A percentile compares a stretch with the other conserved stretches of the same genome.
Evolutionary conservation across 2,329 filamentous ascomycete genomes (phyloP).

Genomic region (Talaromyces piceae): DNA sequence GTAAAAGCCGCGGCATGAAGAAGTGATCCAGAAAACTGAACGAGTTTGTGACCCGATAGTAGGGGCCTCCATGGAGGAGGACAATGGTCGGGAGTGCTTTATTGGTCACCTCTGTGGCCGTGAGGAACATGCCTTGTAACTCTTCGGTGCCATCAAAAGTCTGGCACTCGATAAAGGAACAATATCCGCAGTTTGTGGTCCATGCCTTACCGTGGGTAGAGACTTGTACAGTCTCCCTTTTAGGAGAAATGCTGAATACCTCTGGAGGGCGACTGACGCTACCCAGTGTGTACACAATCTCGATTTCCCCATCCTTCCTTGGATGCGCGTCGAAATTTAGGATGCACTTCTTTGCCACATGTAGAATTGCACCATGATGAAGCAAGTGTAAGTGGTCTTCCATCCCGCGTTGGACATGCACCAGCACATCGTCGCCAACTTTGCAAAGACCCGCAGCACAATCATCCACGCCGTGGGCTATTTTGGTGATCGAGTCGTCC

Average conservation of each 20-base stretch:
- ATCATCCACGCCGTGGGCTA: too few relatives aligned
- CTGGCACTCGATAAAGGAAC: conserved; percentile 2
- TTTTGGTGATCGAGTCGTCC: conserved; percentile 2
- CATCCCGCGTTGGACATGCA: conserved; percentile 2
- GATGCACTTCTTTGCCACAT: conserved; percentile 1
- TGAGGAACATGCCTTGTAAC: conserved; percentile 5
- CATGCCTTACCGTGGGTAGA: conserved; percentile 4
- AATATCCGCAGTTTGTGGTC: not conserved
- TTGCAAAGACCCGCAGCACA: too few relatives aligned
- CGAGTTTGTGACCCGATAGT: conserved; percentile 11
- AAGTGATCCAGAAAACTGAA: conserved; percentile 14
- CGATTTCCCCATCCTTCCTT: not conserved
- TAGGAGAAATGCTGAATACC: not conserved
- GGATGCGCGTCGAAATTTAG: conserved; percentile 1
- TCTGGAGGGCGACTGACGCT: conserved; percentile 4
- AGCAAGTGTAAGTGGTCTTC: conserved; percentile 6
- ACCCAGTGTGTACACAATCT: not conserved
- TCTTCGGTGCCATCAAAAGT: conserved; percentile 3
- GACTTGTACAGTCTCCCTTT: not conserved
- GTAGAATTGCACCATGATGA: not conserved
- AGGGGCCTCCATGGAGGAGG: conserved; percentile 15
- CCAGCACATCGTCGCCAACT: too few relatives aligned
- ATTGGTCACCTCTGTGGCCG: not conserved
- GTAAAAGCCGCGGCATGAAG: conserved; percentile 12
- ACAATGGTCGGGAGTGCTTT: conserved; percentile 12